Evolutionary conservation across 108 stramenopile species (phyloP).

Genomic region (Fragilaria radians): DNA sequence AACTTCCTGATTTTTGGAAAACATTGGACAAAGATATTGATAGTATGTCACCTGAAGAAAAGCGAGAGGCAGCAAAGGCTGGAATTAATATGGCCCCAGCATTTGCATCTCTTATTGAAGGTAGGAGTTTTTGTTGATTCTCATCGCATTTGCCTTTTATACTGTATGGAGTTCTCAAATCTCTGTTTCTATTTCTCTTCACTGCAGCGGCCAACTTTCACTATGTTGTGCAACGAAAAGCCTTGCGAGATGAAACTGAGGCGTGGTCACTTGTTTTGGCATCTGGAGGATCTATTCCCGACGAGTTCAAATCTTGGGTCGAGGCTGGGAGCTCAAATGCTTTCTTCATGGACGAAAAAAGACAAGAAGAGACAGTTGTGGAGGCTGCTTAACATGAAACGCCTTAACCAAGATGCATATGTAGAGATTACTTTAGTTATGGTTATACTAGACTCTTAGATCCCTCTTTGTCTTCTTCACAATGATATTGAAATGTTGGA

Average conservation of each 20-base stretch:
- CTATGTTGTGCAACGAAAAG: conserved; percentile 58
- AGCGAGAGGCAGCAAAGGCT: conserved; percentile 66
- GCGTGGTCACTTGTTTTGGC: conserved; percentile 44
- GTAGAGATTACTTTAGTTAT: background rate
- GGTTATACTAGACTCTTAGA: background rate
- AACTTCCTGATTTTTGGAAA: conserved; percentile 85
- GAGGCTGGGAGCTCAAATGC: background rate
- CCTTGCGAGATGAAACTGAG: conserved; percentile 40
- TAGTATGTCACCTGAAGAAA: conserved; percentile 64
- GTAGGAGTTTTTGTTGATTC: too few relatives aligned
- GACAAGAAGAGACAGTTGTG: background rate
- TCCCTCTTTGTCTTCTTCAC: background rate
- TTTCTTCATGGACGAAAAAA: background rate
- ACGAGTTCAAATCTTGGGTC: conserved; percentile 27
- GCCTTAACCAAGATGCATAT: too few relatives aligned
- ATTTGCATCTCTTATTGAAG: conserved; percentile 58
- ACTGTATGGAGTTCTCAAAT: background rate
- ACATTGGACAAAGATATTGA: conserved; percentile 57
- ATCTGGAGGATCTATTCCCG: conserved; percentile 7
- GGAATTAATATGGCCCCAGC: conserved; percentile 66
- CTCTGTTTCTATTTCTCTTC: conserved; percentile 1
- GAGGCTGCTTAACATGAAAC: background rate
- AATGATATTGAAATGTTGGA: too few relatives aligned
- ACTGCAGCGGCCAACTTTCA: conserved; percentile 56
- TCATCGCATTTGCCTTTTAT: too few relatives aligned